Percentiles rank a stretch among this genome's conserved stretches.
These are phyloP conservation scores for Alopecurus myosuroides DNA, from an alignment of 176 grass and related monocot species.

Conservation along the genomic window DNA sequence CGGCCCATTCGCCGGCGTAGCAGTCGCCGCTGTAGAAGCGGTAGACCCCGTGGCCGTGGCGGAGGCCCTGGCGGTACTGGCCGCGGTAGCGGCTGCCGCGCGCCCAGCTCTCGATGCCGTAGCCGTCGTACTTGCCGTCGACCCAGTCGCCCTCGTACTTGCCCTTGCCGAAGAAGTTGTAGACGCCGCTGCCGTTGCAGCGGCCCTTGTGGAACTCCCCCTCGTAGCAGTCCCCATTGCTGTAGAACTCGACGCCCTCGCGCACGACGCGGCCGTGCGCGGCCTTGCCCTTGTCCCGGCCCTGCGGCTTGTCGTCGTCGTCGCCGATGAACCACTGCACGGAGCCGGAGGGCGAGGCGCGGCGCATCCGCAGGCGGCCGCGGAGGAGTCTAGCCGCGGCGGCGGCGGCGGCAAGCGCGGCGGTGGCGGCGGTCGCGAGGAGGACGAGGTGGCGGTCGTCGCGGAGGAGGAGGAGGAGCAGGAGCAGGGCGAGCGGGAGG, in stretches of 20 bases:
- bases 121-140: constrained; percentile 60
- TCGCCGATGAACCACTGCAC: constrained; percentile 75
- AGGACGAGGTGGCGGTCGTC: constrained; percentile 34
- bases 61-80: constrained; percentile 48
- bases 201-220: constrained; percentile 69
- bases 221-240: constrained; percentile 66
- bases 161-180: constrained; percentile 42
- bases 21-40: constrained; percentile 58
- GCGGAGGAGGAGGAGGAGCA: constrained; percentile 45
- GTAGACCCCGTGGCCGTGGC: constrained; percentile 58
- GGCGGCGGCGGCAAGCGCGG: constrained; percentile 39
- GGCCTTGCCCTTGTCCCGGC: background rate
- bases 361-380: constrained; percentile 32
- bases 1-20: constrained; percentile 65
- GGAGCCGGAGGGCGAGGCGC: constrained; percentile 16
- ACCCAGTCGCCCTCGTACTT: constrained; percentile 82
- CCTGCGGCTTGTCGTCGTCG: constrained; percentile 30
- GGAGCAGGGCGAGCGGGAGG: constrained; percentile 29
- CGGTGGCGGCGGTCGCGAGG: constrained; percentile 28
- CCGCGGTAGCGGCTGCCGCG: constrained; percentile 55
- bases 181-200: constrained; percentile 59
- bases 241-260: constrained; percentile 61
- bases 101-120: constrained; percentile 63
- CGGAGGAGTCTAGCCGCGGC: constrained; percentile 36
- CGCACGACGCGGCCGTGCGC: constrained; percentile 32